Conservation (phyloP, 2,329 filamentous ascomycete genomes). For the Colletotrichum nymphaeae region DNA sequence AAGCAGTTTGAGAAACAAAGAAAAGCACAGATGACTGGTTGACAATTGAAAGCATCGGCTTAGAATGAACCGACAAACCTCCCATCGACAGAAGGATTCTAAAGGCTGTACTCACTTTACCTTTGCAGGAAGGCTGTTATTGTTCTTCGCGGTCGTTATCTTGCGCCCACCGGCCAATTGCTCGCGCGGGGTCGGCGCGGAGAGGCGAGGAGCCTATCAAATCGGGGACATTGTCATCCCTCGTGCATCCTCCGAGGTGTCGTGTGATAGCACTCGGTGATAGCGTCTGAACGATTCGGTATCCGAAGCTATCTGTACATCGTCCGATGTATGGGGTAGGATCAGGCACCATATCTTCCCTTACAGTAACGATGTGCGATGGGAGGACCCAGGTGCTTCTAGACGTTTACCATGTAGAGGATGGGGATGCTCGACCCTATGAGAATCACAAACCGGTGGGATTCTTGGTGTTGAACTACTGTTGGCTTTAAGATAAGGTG, state of each 20-base stretch:
- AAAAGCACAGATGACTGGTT: neutral
- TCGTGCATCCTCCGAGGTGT: neutral
- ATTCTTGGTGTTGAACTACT: neutral
- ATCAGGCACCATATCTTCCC: neutral
- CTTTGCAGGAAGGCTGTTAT: neutral
- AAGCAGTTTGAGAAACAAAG: neutral
- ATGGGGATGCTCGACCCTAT: too few species aligned
- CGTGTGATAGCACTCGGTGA: constrained; percentile 11
- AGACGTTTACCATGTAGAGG: neutral
- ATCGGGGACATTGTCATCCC: constrained; percentile 12
- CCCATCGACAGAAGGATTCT: neutral
- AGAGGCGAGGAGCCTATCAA: constrained; percentile 10
- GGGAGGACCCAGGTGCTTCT: neutral
- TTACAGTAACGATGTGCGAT: neutral
- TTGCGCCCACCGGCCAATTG: neutral
- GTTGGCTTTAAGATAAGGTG: neutral
- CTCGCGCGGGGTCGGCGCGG: constrained; percentile 12
- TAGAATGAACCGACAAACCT: neutral
- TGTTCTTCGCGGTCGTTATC: neutral
- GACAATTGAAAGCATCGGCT: neutral
- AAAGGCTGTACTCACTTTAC: neutral
- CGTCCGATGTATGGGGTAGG: neutral
- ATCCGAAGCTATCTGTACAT: neutral
- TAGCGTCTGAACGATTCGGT: neutral
- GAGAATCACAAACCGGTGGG: neutral